These are phyloP conservation scores for Kodamaea suecica DNA, from an alignment of 1,139 yeast genomes.

Conservation along the genomic window DNA sequence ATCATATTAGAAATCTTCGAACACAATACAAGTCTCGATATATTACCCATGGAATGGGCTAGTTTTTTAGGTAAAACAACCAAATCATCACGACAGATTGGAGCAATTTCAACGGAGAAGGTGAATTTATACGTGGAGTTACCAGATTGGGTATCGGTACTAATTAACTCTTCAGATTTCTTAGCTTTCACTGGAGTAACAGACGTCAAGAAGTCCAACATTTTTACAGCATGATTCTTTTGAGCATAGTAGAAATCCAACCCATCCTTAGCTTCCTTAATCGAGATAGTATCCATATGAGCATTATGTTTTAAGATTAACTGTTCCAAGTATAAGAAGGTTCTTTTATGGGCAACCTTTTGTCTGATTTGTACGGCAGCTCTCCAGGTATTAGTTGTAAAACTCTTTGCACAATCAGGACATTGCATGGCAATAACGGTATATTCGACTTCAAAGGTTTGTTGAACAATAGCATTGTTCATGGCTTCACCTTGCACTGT, in stretches of 20 bases:
- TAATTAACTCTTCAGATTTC: conserved; percentile 86
- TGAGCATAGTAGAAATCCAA: conserved; percentile 89
- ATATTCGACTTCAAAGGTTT: conserved; percentile 91
- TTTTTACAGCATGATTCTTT: conserved; percentile 86
- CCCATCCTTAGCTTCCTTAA: conserved; percentile 91
- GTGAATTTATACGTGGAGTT: conserved; percentile 85
- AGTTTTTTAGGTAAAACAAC: conserved; percentile 83
- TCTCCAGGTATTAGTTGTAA: conserved; percentile 96
- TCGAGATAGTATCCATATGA: conserved; percentile 89
- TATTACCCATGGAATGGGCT: conserved; percentile 83
- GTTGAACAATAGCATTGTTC: conserved; percentile 89
- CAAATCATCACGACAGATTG: conserved; percentile 96
- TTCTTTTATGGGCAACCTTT: conserved; percentile 94
- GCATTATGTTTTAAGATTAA: conserved; percentile 91
- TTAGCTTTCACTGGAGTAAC: conserved; percentile 87
- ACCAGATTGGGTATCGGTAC: conserved; percentile 91
- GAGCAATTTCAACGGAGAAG: conserved; percentile 89
- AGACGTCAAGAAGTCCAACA: conserved; percentile 84
- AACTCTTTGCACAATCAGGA: conserved; percentile 96
- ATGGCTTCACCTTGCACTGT: conserved; percentile 98
- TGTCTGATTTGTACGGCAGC: conserved; percentile 97
- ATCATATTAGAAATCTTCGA: conserved; percentile 75
- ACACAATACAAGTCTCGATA: conserved; percentile 80
- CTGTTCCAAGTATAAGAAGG: conserved; percentile 92
- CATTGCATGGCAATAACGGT: conserved; percentile 96